Evolutionary conservation across 1,139 yeast genomes (phyloP), one percentile per base, ranked within the genome.

Genomic region (Williopsis jadinii): DNA sequence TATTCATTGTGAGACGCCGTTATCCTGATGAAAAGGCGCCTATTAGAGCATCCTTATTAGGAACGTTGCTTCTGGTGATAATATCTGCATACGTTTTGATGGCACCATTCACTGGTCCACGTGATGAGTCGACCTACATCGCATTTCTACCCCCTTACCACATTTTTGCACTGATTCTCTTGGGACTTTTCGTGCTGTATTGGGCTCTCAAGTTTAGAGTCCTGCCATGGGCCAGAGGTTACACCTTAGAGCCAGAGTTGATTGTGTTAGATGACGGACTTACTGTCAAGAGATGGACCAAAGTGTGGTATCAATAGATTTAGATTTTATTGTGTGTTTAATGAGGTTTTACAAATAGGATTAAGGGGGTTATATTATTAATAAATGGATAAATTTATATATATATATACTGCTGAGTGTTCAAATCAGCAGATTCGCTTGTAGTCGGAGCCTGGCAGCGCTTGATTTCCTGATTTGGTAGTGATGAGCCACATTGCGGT

Each of bases 231-330:
- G 10, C 66, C 1, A 66, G 69, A 12, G 59, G 63, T 0, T 79
- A 79, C 49, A 57, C 60, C 9, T 55, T 79, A 32, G 55, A 62
- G 3, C 60, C 68, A 11, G 71, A 67, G 44, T 64, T 61, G 2
- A 50, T 59, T 11, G 63, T 60, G 35, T 62, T 73, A 36, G 66
- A 65, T 1, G 86, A 80, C 57, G 86, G 86, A 0, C 58, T 80
- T 38, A 63, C 63, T 2, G 66, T 78, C 8, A 77, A 75, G 49
- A 59, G 63, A 43, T 80, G 86, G 86, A 56, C 57, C 3, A 72
- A 67, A 47, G 50, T 40, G 6, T 34, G 42, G 40, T 26, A 37
- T 24, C 35, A 31, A 28, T 3, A 12, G 36, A 5, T 2, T 34
- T 24, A 3, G 12, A 11, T 15, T 32, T 15, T 32, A 19, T 10